Percentiles rank a stretch among this genome's conserved stretches.
These are phyloP conservation scores for Arthrinium puccinioides DNA, from an alignment of 2,329 filamentous ascomycete genomes.

Conservation along the genomic window DNA sequence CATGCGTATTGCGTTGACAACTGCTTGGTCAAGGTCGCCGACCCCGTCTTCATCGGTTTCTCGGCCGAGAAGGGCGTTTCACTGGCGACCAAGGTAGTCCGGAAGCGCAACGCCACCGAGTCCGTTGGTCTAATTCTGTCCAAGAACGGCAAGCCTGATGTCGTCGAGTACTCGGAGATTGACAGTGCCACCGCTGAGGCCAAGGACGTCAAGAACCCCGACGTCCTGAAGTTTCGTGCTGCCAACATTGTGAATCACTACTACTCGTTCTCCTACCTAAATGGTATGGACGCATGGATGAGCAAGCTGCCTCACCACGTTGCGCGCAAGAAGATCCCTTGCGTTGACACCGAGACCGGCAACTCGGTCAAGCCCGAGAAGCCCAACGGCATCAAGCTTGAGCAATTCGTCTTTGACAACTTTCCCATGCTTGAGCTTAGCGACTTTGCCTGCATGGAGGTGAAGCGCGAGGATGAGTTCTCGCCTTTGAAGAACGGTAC, in stretches of 20 bases:
- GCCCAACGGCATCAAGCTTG: slow-evolving; percentile 96
- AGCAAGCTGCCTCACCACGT: slow-evolving; percentile 90
- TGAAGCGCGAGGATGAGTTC: slow-evolving; percentile 95
- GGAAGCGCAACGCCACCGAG: slow-evolving; percentile 94
- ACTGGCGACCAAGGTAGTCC: slow-evolving; percentile 98
- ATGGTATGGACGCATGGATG: slow-evolving; percentile 81
- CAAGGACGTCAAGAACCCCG: slow-evolving; percentile 70
- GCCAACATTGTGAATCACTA: slow-evolving; percentile 99
- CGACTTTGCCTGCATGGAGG: slow-evolving; percentile 94
- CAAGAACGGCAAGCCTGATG: slow-evolving; percentile 93
- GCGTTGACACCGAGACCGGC: slow-evolving; percentile 67
- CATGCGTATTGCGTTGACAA: slow-evolving; percentile 99
- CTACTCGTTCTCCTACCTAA: slow-evolving; percentile 90
- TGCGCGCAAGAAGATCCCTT: slow-evolving; percentile 96
- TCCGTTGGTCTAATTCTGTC: slow-evolving; percentile 89
- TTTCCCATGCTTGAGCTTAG: slow-evolving; percentile 81
- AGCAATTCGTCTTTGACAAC: slow-evolving; percentile 98
- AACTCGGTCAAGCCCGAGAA: slow-evolving; percentile 82
- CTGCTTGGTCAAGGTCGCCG: slow-evolving; percentile 97
- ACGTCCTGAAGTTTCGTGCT: slow-evolving; percentile 87
- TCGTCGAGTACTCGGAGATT: slow-evolving; percentile 98
- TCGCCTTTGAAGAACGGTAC: slow-evolving; percentile 83
- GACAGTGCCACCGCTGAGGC: slow-evolving; percentile 83
- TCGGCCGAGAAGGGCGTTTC: slow-evolving; percentile 81
- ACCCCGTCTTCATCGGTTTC: slow-evolving; percentile 93